Conservation (phyloP, 148 eudicot species). For the Vaccinium corymbosum region DNA sequence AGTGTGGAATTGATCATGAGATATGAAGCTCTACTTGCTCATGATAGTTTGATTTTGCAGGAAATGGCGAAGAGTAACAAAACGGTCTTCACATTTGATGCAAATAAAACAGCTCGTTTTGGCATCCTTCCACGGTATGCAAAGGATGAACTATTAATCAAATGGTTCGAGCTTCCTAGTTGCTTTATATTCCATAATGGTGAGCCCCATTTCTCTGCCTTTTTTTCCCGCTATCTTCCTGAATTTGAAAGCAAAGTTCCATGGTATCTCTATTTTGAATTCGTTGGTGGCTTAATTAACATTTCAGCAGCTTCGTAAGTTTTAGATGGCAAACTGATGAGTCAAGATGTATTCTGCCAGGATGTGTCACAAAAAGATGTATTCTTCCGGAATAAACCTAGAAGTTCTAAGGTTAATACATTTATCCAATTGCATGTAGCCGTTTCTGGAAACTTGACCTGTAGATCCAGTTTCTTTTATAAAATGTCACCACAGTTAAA, state of each 20-base stretch:
- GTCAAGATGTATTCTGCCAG: neutral
- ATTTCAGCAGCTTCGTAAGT: neutral
- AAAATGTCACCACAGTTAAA: neutral
- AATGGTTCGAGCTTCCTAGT: conserved; percentile 97
- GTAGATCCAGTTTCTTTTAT: neutral
- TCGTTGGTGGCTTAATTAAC: neutral
- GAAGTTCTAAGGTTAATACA: neutral
- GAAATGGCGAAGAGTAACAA: conserved; percentile 91
- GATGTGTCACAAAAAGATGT: neutral
- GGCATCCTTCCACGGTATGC: conserved; percentile 93
- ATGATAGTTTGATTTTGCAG: conserved; percentile 34
- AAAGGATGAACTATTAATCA: conserved; percentile 75
- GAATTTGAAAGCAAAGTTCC: neutral
- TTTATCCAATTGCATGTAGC: neutral
- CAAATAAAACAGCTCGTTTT: conserved; percentile 73
- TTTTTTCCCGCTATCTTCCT: neutral
- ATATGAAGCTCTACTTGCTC: conserved; percentile 6
- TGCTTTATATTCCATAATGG: conserved; percentile 98
- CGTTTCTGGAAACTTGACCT: neutral
- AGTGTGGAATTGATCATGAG: conserved; percentile 5
- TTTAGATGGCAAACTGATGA: neutral
- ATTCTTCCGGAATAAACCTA: neutral
- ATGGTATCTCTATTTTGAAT: neutral
- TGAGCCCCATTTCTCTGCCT: conserved; percentile 30
- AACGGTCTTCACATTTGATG: conserved; percentile 61